Percentiles rank a stretch among this genome's conserved stretches.
Evolutionary conservation across 23 red algal species (phyloP).

Genomic region (Pyropia haitanensis): DNA sequence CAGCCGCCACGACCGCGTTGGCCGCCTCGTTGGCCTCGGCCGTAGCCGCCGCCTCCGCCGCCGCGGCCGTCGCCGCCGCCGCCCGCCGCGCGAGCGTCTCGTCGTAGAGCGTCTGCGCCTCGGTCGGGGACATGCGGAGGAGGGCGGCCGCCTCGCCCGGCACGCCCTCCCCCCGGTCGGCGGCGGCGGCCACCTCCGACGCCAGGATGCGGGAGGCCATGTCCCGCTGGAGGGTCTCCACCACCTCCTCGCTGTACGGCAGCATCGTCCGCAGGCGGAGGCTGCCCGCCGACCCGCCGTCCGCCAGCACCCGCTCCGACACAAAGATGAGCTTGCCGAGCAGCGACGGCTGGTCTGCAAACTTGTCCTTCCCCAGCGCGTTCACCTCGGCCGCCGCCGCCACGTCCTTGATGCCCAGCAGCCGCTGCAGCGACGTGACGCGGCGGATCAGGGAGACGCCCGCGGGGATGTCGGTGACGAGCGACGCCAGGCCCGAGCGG

Average conservation of each 20-base stretch:
- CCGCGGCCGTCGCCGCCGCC: constrained; percentile 11
- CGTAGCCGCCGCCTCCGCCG: constrained; percentile 20
- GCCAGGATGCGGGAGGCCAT: constrained; percentile 9
- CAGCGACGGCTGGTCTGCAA: constrained; percentile 20
- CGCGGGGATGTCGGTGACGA: constrained; percentile 27
- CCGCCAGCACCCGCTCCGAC: constrained; percentile 33
- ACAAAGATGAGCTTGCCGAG: constrained; percentile 76
- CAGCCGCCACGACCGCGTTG: constrained; percentile 21
- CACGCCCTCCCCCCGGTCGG: constrained; percentile 7
- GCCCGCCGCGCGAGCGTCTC: constrained; percentile 19
- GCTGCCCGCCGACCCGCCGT: not conserved
- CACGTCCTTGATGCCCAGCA: constrained; percentile 3
- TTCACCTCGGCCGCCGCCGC: not conserved
- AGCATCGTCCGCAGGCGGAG: constrained; percentile 34
- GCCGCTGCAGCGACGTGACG: not conserved
- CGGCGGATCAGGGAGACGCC: not conserved
- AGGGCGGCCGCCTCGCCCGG: constrained; percentile 39
- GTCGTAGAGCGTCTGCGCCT: constrained; percentile 49
- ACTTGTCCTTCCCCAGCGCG: constrained; percentile 10
- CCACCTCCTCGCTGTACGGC: constrained; percentile 45
- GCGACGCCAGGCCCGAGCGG: not conserved
- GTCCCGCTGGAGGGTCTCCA: constrained; percentile 46
- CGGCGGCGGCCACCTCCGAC: not conserved
- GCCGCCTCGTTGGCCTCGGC: constrained; percentile 41
- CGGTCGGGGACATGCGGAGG: constrained; percentile 27